Evolutionary conservation across 1,139 yeast species (phyloP), one percentile per base, ranked within the genome.

Genomic region (Magnusiomyces suaveolens): DNA sequence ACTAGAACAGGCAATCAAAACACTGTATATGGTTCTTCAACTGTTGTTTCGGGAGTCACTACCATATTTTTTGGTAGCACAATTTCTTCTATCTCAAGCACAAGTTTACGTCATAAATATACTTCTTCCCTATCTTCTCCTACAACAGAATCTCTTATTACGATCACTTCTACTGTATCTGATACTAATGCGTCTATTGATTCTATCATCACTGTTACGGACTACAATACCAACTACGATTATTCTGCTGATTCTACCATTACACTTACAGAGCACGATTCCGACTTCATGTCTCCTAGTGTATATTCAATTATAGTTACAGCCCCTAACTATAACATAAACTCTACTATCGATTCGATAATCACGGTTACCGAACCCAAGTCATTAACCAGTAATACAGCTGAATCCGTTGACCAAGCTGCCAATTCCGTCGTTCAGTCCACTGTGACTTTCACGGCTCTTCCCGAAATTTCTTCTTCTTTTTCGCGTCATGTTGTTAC

Each of bases 21-120:
- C 25, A 20, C 54, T 4, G 36, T 52, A 20, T 41, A 41, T 41
- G 44, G 44, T 20, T 41, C 44, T 41, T n/a, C 25, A 20, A 16
- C 20, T 18, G 25, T 41, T 18, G 4, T 4, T 41, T 41, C 44
- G 3, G 25, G 25, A 21, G 25, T 21, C 3, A 41, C 44, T 3
- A 20, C 44, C 20, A 18, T 41, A 20, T 4, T 41, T 16, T 41
- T 41, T 41, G 44, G 44, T 20, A 41, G 25, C 36, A 20, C 50
- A 24, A 12, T 29, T 23, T 38, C 47, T 3, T 44, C 52, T 10
- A n/a, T n/a, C n/a, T n/a, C n/a, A n/a, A n/a, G n/a, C n/a, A n/a
- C n/a, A n/a, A 14, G 47, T 4, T n/a, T 46, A 3, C 8, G n/a
- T 43, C 38, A 3, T 18, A n/a, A n/a, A n/a, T n/a, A n/a, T n/a